phyloP scores from a whole-genome alignment of 2,329 filamentous ascomycete genomes.

The Penicillium sclerotiorum region DNA sequence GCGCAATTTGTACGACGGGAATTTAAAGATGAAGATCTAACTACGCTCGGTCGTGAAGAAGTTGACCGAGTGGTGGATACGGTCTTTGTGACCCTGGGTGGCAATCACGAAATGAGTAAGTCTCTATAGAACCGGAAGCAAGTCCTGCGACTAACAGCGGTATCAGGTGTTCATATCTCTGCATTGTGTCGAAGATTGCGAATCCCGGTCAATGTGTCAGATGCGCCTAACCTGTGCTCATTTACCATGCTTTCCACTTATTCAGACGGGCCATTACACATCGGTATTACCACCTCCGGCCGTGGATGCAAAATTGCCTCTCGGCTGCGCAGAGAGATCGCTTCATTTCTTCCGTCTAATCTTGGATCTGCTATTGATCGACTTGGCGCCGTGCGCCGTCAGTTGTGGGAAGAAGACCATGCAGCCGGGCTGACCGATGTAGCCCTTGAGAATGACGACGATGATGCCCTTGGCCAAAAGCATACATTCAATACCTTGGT shows the following conservation, averaged over 20 bases:
- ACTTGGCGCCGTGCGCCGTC: conserved; percentile 71
- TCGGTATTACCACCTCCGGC: conserved; percentile 94
- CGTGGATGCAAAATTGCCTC: conserved; percentile 92
- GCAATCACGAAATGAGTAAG: conserved; percentile 54
- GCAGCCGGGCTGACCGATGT: conserved; percentile 48
- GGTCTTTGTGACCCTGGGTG: conserved; percentile 77
- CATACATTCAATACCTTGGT: conserved; percentile 84
- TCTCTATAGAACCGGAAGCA: conserved; percentile 10
- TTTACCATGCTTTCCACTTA: conserved; percentile 89
- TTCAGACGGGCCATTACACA: conserved; percentile 85
- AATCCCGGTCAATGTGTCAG: conserved; percentile 91
- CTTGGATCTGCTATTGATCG: conserved; percentile 77
- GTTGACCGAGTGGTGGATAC: conserved; percentile 80
- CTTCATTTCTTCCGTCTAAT: conserved; percentile 72
- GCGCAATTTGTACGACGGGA: conserved; percentile 46
- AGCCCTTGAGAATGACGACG: conserved; percentile 51
- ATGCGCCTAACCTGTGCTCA: conserved; percentile 81
- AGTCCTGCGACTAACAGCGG: not conserved
- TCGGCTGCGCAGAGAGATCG: conserved; percentile 84
- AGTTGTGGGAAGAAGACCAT: conserved; percentile 75
- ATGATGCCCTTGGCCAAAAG: conserved; percentile 61
- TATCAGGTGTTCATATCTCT: conserved; percentile 68
- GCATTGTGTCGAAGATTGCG: conserved; percentile 74
- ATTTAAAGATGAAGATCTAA: conserved; percentile 73
- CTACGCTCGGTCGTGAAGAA: conserved; percentile 75